Evolutionary conservation across 2,329 filamentous ascomycete genomes (phyloP), one percentile per base, ranked within the genome.

Genomic region (Trichoderma guizhouense): DNA sequence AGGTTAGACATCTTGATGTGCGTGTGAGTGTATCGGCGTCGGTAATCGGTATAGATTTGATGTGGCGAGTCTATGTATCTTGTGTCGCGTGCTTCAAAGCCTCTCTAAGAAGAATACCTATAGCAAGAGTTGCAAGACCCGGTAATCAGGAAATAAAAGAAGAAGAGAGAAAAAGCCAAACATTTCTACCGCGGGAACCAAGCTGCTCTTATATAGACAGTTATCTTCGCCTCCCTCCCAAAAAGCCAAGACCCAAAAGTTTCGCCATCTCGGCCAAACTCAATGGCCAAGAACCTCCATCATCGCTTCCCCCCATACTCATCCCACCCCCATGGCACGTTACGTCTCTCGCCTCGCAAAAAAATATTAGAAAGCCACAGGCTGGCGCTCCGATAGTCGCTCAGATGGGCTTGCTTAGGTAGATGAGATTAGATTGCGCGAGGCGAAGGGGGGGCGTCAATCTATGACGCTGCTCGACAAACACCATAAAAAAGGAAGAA

Each of bases 1-100:
- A 96, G 88, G 87, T 96, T 92, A 77, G 94, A 93, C 93, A 97
- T 96, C 76, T 76, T 86, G 73, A 73, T 1, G 32, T 32, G 11
- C 18, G 32, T 57, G 47, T 34, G 18, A 2, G 5, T 24, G 58
- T 69, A 24, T 43, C 3, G 62, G 55, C 11, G n/a, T 15, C 8
- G 47, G 5, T 43, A 3, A 7, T 6, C 21, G 36, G 30, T 24
- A 21, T 21, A 1, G 9, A 53, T n/a, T 53, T 24, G 47, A 53
- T 53, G 47, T 24, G 47, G 21, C 47, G 47, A 53, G 47, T 53
- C 47, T 34, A 28, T 9, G 6, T 24, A 43, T 43, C 1, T n/a
- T 47, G 36, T 51, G 64, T 43, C 47, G 51, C 32, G 64, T 57
- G 18, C 32, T 65, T 55, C 47, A 53, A 53, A 21, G n/a, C n/a